A percentile compares a stretch with the other conserved stretches of the same genome.
Evolutionary conservation across 164 flowering plant genomes (phyloP).

Genomic region (Amborella trichopoda): DNA sequence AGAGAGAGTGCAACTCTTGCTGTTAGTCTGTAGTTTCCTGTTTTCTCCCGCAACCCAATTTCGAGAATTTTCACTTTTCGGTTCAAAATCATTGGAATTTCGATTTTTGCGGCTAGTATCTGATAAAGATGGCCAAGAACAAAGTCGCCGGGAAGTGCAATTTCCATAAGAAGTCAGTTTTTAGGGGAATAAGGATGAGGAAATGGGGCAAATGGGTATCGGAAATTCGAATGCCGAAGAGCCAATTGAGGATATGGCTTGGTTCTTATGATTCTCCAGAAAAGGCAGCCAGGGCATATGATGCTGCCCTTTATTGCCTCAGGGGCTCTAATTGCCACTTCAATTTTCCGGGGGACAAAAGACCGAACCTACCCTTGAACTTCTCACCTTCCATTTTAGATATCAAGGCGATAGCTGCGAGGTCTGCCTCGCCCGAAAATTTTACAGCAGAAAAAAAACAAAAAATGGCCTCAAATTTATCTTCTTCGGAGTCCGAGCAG

Average conservation of each 20-base stretch:
- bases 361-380: constrained; percentile 13
- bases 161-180: too few species aligned
- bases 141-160: too few species aligned
- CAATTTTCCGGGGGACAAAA: constrained; percentile 17
- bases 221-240: constrained; percentile 28
- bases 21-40: too few species aligned
- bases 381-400: constrained; percentile 6
- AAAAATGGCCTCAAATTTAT: too few species aligned
- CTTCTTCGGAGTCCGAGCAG: too few species aligned
- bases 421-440: constrained; percentile 9
- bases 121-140: too few species aligned
- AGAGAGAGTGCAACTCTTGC: too few species aligned
- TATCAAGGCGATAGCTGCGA: constrained; percentile 17
- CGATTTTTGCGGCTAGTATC: too few species aligned
- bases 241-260: constrained; percentile 32
- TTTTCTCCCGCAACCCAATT: too few species aligned
- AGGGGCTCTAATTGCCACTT: constrained; percentile 17
- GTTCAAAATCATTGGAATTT: too few species aligned
- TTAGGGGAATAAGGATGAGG: constrained; percentile 29
- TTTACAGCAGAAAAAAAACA: too few species aligned
- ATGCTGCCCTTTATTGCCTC: constrained; percentile 31
- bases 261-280: constrained; percentile 35
- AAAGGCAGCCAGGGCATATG: constrained; percentile 38
- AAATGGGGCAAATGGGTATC: constrained; percentile 42
- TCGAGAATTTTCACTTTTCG: too few species aligned